These are phyloP conservation scores for Physaria fendleri DNA, from an alignment of 345 rosid genomes.

Conservation along the genomic window DNA sequence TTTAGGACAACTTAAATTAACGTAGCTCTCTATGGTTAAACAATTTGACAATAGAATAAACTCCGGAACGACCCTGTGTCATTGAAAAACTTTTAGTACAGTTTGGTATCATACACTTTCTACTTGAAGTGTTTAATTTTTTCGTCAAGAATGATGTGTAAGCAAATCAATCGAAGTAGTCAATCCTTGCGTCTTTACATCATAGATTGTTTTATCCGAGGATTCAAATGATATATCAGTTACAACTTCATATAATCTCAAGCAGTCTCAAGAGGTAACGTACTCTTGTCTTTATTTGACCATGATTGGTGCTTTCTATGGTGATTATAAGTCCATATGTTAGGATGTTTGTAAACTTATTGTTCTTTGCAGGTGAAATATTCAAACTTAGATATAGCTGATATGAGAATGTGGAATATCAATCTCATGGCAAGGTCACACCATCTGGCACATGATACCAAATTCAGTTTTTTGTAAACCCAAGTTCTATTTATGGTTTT, in stretches of 20 bases:
- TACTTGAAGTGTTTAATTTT: background rate
- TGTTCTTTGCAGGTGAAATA: slow-evolving; percentile 50
- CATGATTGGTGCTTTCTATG: too few relatives aligned
- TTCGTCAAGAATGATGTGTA: background rate
- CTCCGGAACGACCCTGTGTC: too few relatives aligned
- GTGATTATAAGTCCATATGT: background rate
- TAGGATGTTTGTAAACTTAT: background rate
- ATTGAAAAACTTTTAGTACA: slow-evolving; percentile 69
- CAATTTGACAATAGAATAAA: too few relatives aligned
- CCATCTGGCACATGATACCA: too few relatives aligned
- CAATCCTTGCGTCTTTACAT: background rate
- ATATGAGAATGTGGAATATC: too few relatives aligned
- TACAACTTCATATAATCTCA: slow-evolving; percentile 64
- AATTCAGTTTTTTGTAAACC: too few relatives aligned
- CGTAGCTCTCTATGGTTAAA: too few relatives aligned
- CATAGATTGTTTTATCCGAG: slow-evolving; percentile 91
- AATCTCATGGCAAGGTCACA: too few relatives aligned
- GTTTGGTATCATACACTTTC: slow-evolving; percentile 45
- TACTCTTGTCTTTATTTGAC: too few relatives aligned
- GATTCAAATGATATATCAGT: slow-evolving; percentile 62
- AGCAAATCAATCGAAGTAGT: background rate
- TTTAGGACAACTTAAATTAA: too few relatives aligned
- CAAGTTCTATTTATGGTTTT: too few relatives aligned
- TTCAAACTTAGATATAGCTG: slow-evolving; percentile 86
- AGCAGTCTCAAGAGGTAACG: slow-evolving; percentile 74